These are phyloP conservation scores for Ogataea ganodermae DNA, from an alignment of 805 yeast genomes.

Conservation along the genomic window DNA sequence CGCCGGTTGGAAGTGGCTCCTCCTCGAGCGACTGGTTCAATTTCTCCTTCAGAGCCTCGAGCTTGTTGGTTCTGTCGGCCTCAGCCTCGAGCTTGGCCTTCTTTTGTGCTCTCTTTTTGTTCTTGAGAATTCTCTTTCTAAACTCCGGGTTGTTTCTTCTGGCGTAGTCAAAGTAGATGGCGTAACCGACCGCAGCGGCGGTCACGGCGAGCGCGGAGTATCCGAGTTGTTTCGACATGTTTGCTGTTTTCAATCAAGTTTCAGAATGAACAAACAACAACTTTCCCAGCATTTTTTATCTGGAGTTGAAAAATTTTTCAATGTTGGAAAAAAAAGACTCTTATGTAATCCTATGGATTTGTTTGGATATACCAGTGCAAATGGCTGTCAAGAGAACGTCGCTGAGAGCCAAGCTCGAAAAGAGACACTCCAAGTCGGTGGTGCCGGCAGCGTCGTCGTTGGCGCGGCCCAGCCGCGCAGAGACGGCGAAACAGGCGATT, in stretches of 20 bases:
- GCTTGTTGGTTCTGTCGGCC: slow-evolving; percentile 59
- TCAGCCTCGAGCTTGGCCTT: slow-evolving; percentile 54
- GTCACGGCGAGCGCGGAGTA: slow-evolving; percentile 45
- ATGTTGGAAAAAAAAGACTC: neutral
- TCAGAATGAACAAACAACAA: neutral
- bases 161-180: slow-evolving; percentile 86
- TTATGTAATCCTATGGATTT: slow-evolving; percentile 8
- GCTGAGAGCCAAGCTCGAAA: slow-evolving; percentile 43
- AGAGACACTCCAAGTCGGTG: slow-evolving; percentile 24
- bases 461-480: slow-evolving; percentile 35
- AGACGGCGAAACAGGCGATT: slow-evolving; percentile 17
- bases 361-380: neutral
- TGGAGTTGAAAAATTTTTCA: slow-evolving; percentile 2
- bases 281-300: neutral
- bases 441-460: neutral
- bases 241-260: neutral
- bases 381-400: slow-evolving; percentile 50
- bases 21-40: slow-evolving; percentile 63
- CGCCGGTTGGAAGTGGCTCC: slow-evolving; percentile 75
- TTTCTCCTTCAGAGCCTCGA: slow-evolving; percentile 60
- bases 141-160: slow-evolving; percentile 83
- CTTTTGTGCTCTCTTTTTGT: slow-evolving; percentile 61
- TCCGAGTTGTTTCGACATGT: slow-evolving; percentile 34
- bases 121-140: slow-evolving; percentile 71
- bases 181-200: slow-evolving; percentile 67